Conservation (phyloP, 1,284 basidiomycete genomes). For the Porogramme epimiltina region DNA sequence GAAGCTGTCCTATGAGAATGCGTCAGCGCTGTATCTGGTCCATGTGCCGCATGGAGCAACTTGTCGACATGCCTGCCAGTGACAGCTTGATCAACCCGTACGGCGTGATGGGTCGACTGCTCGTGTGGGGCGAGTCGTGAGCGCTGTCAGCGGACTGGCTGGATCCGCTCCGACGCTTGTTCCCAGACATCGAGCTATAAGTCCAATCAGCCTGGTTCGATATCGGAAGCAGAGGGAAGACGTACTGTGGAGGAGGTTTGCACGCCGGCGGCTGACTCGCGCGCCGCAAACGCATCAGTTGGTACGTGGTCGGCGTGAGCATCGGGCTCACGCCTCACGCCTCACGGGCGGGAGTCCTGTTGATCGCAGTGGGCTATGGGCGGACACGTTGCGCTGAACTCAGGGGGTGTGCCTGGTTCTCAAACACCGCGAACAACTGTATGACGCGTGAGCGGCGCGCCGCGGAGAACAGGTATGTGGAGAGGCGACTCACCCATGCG, state of each 20-base stretch:
- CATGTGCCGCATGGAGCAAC: constrained; percentile 55
- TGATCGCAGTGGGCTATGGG: constrained; percentile 55
- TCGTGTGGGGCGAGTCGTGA: constrained; percentile 78
- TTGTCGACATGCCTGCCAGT: constrained; percentile 49
- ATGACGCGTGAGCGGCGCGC: neutral
- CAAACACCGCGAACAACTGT: constrained; percentile 69
- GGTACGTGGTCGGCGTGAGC: constrained; percentile 25
- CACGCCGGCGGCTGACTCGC: constrained; percentile 77
- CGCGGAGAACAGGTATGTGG: neutral
- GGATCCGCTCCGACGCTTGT: constrained; percentile 76
- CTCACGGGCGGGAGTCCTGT: constrained; percentile 26
- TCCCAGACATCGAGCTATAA: constrained; percentile 53
- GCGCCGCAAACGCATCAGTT: constrained; percentile 62
- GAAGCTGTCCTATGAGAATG: no score
- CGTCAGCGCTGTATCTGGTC: no score
- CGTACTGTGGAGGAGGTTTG: constrained; percentile 47
- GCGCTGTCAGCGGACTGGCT: constrained; percentile 81
- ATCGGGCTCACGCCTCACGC: constrained; percentile 24
- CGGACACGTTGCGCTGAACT: constrained; percentile 71
- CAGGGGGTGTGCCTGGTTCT: constrained; percentile 67
- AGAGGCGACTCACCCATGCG: constrained; percentile 61
- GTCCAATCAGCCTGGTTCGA: constrained; percentile 54
- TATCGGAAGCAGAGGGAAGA: constrained; percentile 60
- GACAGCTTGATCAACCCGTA: constrained; percentile 85
- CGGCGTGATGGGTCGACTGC: constrained; percentile 79